phyloP scores from a whole-genome alignment of 2,329 filamentous ascomycete genomes.

The Penicillium sclerotigenum region DNA sequence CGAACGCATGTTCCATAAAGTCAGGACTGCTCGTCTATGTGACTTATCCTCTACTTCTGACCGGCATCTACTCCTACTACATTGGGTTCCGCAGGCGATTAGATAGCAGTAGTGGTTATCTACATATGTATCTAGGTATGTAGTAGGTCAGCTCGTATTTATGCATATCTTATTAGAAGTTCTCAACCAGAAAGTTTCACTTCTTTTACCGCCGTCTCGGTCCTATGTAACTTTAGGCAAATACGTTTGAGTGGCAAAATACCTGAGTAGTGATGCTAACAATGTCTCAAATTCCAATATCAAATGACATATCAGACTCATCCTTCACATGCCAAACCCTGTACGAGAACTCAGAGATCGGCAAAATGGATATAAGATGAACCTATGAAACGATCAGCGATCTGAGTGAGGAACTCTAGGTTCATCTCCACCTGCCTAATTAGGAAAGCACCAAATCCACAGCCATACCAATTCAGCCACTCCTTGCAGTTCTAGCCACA shows the following conservation, averaged over 20 bases:
- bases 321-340: slow-evolving; percentile 6
- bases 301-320: slow-evolving; percentile 12
- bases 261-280: not conserved
- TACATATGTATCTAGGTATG: not conserved
- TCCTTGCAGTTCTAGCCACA: slow-evolving; percentile 20
- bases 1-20: not conserved
- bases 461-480: slow-evolving; percentile 22
- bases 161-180: not conserved
- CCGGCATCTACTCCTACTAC: not conserved
- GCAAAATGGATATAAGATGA: not conserved
- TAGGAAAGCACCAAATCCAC: slow-evolving; percentile 10
- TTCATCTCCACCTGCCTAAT: slow-evolving; percentile 6
- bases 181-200: too few species aligned
- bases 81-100: not conserved
- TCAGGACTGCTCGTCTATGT: not conserved
- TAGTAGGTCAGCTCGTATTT: not conserved
- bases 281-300: not conserved
- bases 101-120: not conserved
- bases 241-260: not conserved
- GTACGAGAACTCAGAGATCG: not conserved
- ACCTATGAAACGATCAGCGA: not conserved
- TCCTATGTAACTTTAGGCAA: not conserved
- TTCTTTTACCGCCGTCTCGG: not conserved
- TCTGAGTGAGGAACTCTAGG: not conserved
- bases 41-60: not conserved